phyloP scores from a whole-genome alignment of 179 eudicot genomes.

The Monotropa hypopitys region DNA sequence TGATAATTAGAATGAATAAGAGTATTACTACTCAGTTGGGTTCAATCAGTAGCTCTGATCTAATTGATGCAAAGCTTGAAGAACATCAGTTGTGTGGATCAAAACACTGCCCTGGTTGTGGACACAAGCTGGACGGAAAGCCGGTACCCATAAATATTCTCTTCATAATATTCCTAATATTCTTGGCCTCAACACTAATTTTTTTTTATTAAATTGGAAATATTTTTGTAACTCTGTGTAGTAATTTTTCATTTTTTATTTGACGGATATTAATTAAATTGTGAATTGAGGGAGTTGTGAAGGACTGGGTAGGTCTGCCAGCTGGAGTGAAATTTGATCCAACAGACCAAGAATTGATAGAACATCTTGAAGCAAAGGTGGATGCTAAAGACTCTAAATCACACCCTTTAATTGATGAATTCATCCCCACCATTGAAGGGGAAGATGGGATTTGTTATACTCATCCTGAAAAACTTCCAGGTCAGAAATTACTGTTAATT shows the following conservation, averaged over 20 bases:
- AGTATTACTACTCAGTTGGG: slow-evolving; percentile 24
- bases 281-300: slow-evolving; percentile 4
- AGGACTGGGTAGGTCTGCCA: slow-evolving; percentile 97
- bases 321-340: slow-evolving; percentile 98
- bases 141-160: slow-evolving; percentile 37
- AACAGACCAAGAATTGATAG: slow-evolving; percentile 92
- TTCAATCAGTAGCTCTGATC: slow-evolving; percentile 59
- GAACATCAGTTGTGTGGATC: slow-evolving; percentile 90
- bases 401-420: slow-evolving; percentile 91
- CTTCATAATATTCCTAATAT: slow-evolving; percentile 8
- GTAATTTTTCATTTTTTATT: not conserved
- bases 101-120: slow-evolving; percentile 89
- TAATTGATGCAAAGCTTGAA: slow-evolving; percentile 90
- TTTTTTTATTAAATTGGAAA: not conserved
- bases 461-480: slow-evolving; percentile 96
- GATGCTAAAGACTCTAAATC: slow-evolving; percentile 53
- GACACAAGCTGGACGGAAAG: slow-evolving; percentile 82
- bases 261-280: no score
- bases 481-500: slow-evolving; percentile 17
- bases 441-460: slow-evolving; percentile 99
- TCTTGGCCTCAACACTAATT: slow-evolving; percentile 10
- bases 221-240: not conserved
- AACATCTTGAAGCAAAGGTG: slow-evolving; percentile 91
- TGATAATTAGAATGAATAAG: not conserved
- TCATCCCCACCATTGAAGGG: slow-evolving; percentile 89